A percentile compares a stretch with the other conserved stretches of the same genome.
Evolutionary conservation across 371 early-diverging fungal genomes (phyloP).

Genomic region (Chytridium lagenaria): DNA sequence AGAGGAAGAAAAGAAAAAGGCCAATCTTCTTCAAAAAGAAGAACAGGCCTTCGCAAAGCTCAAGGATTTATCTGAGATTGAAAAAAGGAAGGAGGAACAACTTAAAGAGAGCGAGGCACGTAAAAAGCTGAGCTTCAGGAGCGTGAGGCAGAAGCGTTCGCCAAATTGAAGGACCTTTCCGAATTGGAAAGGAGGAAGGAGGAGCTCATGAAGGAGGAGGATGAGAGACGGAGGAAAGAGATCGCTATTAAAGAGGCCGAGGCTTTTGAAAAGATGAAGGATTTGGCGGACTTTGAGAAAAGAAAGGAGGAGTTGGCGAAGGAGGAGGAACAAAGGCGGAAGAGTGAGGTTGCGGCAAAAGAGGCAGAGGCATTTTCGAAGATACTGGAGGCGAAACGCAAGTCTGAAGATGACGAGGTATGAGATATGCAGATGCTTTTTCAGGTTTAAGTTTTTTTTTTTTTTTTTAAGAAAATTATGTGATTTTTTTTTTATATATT

Average conservation of each 20-base stretch:
- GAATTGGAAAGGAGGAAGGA: constrained; percentile 7
- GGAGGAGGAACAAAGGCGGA: constrained; percentile 9
- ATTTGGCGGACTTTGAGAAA: neutral
- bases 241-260: neutral
- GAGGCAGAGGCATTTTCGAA: constrained; percentile 16
- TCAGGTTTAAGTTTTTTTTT: neutral
- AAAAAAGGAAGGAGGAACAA: constrained; percentile 18
- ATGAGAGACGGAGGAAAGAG: neutral
- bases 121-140: neutral
- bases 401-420: constrained; percentile 7
- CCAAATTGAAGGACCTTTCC: constrained; percentile 15
- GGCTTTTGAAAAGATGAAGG: constrained; percentile 7
- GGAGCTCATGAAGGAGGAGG: neutral
- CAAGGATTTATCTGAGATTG: constrained; percentile 14
- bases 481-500: neutral
- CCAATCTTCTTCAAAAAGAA: neutral
- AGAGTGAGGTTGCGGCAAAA: constrained; percentile 1
- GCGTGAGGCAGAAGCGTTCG: constrained; percentile 26
- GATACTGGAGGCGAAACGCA: neutral
- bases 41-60: constrained; percentile 31
- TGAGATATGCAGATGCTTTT: too few species aligned
- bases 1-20: constrained; percentile 4
- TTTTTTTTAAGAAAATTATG: neutral
- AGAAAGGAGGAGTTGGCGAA: neutral
- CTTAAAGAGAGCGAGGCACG: neutral